phyloP scores from a whole-genome alignment of 345 rosid species.

The Heritiera fomes region DNA sequence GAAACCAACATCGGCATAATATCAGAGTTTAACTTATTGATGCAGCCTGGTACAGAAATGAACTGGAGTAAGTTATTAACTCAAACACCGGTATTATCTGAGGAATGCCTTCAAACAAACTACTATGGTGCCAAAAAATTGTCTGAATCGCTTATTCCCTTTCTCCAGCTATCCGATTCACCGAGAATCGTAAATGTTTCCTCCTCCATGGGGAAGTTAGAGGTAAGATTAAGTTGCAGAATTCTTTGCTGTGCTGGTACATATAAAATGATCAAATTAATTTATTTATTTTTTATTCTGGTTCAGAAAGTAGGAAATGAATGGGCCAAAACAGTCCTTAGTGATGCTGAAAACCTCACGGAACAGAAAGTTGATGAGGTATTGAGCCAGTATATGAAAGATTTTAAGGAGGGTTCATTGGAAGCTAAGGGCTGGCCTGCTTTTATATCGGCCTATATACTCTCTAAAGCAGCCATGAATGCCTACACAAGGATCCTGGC shows the following conservation, averaged over 20 bases:
- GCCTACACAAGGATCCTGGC: conserved; percentile 37
- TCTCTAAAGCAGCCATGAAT: conserved; percentile 37
- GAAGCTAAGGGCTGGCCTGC: conserved; percentile 34
- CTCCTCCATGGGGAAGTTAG: not conserved
- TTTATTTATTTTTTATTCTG: not conserved
- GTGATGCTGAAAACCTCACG: conserved; percentile 30
- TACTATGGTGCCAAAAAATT: conserved; percentile 43
- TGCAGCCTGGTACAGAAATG: conserved; percentile 28
- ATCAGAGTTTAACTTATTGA: not conserved
- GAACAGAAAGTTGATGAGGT: conserved; percentile 38
- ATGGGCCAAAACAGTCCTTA: conserved; percentile 30
- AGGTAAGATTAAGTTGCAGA: not conserved
- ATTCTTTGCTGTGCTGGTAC: not conserved
- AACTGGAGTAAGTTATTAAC: conserved; percentile 23
- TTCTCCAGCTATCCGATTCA: conserved; percentile 27
- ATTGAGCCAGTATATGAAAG: conserved; percentile 30
- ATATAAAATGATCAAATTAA: not conserved
- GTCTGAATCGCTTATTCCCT: conserved; percentile 37
- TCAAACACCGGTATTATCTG: conserved; percentile 21
- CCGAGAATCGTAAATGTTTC: conserved; percentile 5
- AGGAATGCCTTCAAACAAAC: conserved; percentile 42
- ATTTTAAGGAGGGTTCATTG: conserved; percentile 31
- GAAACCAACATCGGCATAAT: not conserved
- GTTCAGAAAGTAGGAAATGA: conserved; percentile 30
- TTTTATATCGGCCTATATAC: conserved; percentile 19